phyloP scores from a whole-genome alignment of 345 rosid genomes.

The Hibiscus mutabilis region DNA sequence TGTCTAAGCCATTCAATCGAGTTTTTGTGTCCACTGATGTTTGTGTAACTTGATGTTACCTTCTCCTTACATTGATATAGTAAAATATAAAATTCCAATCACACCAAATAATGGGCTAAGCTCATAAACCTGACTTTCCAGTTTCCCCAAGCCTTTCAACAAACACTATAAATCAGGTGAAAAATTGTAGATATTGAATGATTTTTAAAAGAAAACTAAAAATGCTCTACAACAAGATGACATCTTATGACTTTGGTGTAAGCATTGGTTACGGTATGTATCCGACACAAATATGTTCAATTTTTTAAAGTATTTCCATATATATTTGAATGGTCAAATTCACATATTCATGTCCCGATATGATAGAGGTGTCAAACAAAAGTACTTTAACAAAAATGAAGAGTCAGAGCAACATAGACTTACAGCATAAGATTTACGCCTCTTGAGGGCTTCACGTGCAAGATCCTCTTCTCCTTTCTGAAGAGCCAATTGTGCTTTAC shows the following conservation, averaged over 20 bases:
- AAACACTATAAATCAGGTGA: too few species aligned
- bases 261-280: not conserved
- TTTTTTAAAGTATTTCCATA: not conserved
- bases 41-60: not conserved
- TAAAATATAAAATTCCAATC: too few species aligned
- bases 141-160: too few species aligned
- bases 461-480: slow-evolving; percentile 78
- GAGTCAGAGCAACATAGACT: slow-evolving; percentile 11
- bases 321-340: not conserved
- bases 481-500: slow-evolving; percentile 73
- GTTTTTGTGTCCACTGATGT: not conserved
- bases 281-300: not conserved
- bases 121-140: too few species aligned
- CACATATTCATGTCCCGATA: not conserved
- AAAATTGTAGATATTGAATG: too few species aligned
- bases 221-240: not conserved
- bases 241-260: slow-evolving; percentile 21
- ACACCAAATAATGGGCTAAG: too few species aligned
- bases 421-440: slow-evolving; percentile 72
- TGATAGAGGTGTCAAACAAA: not conserved
- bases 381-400: not conserved
- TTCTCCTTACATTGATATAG: too few species aligned
- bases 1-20: not conserved
- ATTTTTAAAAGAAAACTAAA: not conserved
- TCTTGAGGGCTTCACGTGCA: slow-evolving; percentile 81